These are phyloP conservation scores for Nematodospora valgi DNA, from an alignment of 805 yeast genomes.

Conservation along the genomic window DNA sequence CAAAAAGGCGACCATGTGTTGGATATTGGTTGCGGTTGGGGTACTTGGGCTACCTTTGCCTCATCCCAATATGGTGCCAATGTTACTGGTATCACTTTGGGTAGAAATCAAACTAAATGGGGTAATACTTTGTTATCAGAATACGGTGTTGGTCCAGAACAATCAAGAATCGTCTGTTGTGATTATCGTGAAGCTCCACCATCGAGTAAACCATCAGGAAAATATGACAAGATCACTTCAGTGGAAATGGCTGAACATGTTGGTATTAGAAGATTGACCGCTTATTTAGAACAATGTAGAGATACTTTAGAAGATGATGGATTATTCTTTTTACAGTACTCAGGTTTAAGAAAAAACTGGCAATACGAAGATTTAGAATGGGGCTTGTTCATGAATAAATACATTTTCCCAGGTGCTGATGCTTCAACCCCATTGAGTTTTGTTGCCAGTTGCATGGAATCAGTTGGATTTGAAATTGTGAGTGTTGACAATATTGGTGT, in stretches of 20 bases:
- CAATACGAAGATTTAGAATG: slow-evolving; percentile 91
- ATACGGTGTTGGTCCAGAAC: slow-evolving; percentile 66
- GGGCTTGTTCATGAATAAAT: slow-evolving; percentile 96
- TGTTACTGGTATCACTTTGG: slow-evolving; percentile 87
- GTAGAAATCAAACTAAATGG: slow-evolving; percentile 87
- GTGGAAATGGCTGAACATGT: slow-evolving; percentile 96
- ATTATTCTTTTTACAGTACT: slow-evolving; percentile 78
- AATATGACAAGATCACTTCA: slow-evolving; percentile 83
- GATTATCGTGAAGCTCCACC: slow-evolving; percentile 93
- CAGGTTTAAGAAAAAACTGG: slow-evolving; percentile 90
- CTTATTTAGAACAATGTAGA: slow-evolving; percentile 75
- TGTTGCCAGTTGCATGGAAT: slow-evolving; percentile 72
- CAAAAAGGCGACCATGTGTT: slow-evolving; percentile 69
- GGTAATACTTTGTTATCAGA: slow-evolving; percentile 68
- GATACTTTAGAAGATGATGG: slow-evolving; percentile 93
- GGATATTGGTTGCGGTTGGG: slow-evolving; percentile 96
- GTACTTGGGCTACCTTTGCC: slow-evolving; percentile 82
- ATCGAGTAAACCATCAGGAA: slow-evolving; percentile 37
- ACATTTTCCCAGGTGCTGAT: slow-evolving; percentile 96
- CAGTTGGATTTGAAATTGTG: slow-evolving; percentile 81
- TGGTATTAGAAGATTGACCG: slow-evolving; percentile 78
- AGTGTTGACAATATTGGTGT: slow-evolving; percentile 87
- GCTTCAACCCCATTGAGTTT: slow-evolving; percentile 92
- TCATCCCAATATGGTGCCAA: slow-evolving; percentile 79
- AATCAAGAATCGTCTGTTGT: slow-evolving; percentile 72